phyloP scores from a whole-genome alignment of 805 yeast species.

The Pichia cabralensis region DNA sequence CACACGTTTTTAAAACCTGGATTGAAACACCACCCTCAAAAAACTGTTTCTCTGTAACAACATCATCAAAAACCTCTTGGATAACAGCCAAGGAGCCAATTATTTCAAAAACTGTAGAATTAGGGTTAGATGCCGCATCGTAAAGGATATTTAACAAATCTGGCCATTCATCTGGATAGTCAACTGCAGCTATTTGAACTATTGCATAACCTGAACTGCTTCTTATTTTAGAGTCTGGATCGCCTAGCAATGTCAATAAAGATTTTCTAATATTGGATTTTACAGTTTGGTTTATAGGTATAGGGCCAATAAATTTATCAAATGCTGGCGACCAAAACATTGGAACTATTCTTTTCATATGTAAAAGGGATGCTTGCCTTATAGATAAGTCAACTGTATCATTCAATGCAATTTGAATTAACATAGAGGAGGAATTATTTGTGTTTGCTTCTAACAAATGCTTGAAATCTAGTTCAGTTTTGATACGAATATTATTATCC shows the following conservation, averaged over 20 bases:
- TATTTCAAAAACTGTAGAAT: slow-evolving; percentile 26
- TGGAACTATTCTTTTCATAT: slow-evolving; percentile 59
- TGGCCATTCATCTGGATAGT: slow-evolving; percentile 97
- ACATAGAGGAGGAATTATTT: slow-evolving; percentile 31
- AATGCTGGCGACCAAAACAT: slow-evolving; percentile 79
- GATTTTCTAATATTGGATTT: slow-evolving; percentile 42
- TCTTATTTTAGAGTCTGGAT: slow-evolving; percentile 49
- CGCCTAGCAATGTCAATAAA: slow-evolving; percentile 39
- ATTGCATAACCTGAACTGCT: slow-evolving; percentile 63
- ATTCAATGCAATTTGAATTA: slow-evolving; percentile 34
- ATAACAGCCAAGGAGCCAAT: slow-evolving; percentile 52
- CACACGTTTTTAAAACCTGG: slow-evolving; percentile 41
- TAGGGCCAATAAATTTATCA: slow-evolving; percentile 57
- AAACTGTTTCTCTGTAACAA: slow-evolving; percentile 78
- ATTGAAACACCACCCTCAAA: slow-evolving; percentile 64
- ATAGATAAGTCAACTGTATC: slow-evolving; percentile 23
- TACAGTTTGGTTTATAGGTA: slow-evolving; percentile 35
- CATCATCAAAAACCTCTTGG: slow-evolving; percentile 75
- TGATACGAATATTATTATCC: slow-evolving; percentile 41
- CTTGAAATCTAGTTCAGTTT: slow-evolving; percentile 43
- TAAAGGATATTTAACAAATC: slow-evolving; percentile 43
- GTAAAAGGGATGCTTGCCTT: slow-evolving; percentile 57
- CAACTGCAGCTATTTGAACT: slow-evolving; percentile 78
- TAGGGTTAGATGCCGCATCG: slow-evolving; percentile 24
- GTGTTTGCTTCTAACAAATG: slow-evolving; percentile 38